Conservation (phyloP, 441 rosid species). For the Omphalea diandra region DNA sequence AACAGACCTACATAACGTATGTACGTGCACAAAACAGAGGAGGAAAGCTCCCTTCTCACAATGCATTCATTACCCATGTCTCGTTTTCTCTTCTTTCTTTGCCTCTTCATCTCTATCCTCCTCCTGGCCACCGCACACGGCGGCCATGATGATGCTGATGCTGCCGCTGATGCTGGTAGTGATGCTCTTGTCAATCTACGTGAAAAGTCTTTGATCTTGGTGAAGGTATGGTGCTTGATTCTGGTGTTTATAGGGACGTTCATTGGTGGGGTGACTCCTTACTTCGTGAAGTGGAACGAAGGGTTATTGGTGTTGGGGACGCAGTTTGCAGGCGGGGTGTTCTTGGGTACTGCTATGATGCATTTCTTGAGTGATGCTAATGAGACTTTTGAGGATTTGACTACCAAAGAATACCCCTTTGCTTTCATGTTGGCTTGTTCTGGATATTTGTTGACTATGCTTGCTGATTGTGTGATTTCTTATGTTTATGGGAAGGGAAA, state of each 20-base stretch:
- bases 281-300: conserved; percentile 74
- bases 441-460: conserved; percentile 71
- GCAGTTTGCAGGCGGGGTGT: conserved; percentile 86
- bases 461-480: conserved; percentile 58
- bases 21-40: too few species aligned
- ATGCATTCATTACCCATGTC: conserved; percentile 29
- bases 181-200: conserved; percentile 28
- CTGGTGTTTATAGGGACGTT: conserved; percentile 58
- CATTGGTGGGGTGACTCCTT: conserved; percentile 69
- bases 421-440: conserved; percentile 77
- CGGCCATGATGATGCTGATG: conserved; percentile 34
- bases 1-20: too few species aligned
- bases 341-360: conserved; percentile 82
- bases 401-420: conserved; percentile 59
- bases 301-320: conserved; percentile 73
- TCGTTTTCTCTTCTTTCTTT: conserved; percentile 38
- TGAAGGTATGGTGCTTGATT: conserved; percentile 64
- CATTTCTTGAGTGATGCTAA: conserved; percentile 82
- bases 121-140: conserved; percentile 55
- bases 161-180: background rate
- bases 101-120: conserved; percentile 45
- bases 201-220: conserved; percentile 46
- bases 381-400: conserved; percentile 62
- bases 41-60: background rate
- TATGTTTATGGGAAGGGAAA: conserved; percentile 44